phyloP scores from a whole-genome alignment of 176 grass and related monocot species.

The Chloris gayana region DNA sequence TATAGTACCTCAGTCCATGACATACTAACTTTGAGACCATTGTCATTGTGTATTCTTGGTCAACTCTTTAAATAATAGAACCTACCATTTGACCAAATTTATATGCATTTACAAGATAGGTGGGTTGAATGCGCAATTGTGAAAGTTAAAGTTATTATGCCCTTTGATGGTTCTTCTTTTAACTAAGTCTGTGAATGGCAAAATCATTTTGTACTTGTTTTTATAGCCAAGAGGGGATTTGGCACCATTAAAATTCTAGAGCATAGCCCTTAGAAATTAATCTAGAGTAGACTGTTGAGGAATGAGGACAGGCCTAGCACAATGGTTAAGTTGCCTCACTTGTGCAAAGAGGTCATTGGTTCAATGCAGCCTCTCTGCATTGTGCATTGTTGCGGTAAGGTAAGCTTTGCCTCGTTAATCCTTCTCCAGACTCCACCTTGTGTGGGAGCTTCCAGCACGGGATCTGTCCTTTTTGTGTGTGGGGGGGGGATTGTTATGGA shows the following conservation, averaged over 20 bases:
- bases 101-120: conserved; percentile 2
- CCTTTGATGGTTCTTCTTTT: not conserved
- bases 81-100: not conserved
- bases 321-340: too few species aligned
- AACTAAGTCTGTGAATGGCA: not conserved
- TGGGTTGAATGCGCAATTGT: conserved; percentile 9
- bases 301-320: not conserved
- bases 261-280: not conserved
- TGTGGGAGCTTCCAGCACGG: too few species aligned
- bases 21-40: conserved; percentile 6
- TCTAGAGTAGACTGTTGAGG: not conserved
- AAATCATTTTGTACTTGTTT: not conserved
- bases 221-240: not conserved
- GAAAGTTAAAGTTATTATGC: not conserved
- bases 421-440: too few species aligned
- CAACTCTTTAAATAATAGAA: conserved; percentile 7
- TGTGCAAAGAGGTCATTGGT: too few species aligned
- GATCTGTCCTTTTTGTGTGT: too few species aligned
- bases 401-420: too few species aligned
- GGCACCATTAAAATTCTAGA: not conserved
- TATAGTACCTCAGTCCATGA: not conserved
- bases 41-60: not conserved
- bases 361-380: too few species aligned
- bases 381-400: too few species aligned
- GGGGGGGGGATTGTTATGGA: not conserved